Base-by-base conservation (phyloP, 1,284 basidiomycete genomes). In the Moesziomyces sp. region DNA sequence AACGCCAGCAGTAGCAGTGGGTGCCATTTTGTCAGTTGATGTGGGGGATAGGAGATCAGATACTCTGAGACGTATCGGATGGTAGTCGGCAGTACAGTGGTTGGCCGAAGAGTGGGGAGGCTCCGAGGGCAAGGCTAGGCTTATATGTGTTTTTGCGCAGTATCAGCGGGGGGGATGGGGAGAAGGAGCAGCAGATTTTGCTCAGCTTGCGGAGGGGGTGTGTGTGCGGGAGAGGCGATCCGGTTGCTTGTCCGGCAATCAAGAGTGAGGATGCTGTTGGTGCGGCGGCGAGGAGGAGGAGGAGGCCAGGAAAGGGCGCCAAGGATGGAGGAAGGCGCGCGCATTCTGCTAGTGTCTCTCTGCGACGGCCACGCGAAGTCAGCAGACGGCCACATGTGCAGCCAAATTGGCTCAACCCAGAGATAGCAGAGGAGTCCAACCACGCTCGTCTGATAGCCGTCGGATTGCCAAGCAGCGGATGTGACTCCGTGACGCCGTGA, bases 1-100 rank as follows among this genome's bases (percentile, higher is more conserved):
- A 26, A 68, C 60, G 18, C 45, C 40, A n/a, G 63, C 44, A 14
- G 75, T 77, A 47, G 75, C 72, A 30, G 65, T 73, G 16, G 76
- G 76, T 24, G 76, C 73, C 76, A 77, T 77, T 42, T 0, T 57
- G 52, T 18, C 10, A 7, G 13, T 44, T 10, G 21, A 23, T 44
- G 5, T 62, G 46, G 23, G 28, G n/a, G 5, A 18, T 28, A 23
- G 45, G 19, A 47, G n/a, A 13, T 42, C 35, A 33, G 47, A 19
- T 51, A 35, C 33, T 30, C 9, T 11, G 30, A 19, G 42, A 11
- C 14, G 45, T 30, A 10, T 30, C 3, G 33, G 9, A 19, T 38
- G 16, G 40, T 19, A 4, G 24, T 26, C 6, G 24, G 24, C 24
- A 21, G 21, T 21, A 21, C 21, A 21, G 21, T 26, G 40, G 45